Evolutionary conservation across 2,329 filamentous ascomycete species (phyloP).

Genomic region (Penicillium sclerotigenum): DNA sequence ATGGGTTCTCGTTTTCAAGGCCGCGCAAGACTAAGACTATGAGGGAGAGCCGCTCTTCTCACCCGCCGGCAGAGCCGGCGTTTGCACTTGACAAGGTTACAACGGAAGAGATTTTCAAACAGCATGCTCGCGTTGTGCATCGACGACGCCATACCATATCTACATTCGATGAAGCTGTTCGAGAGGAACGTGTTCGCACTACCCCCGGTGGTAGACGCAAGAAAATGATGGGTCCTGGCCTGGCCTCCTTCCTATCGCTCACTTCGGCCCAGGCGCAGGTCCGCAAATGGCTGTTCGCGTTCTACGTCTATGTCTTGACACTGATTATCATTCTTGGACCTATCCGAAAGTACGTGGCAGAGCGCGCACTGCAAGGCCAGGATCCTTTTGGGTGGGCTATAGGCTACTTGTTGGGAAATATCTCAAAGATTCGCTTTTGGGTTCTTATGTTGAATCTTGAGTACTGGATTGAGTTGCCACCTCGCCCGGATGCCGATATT

Average conservation of each 20-base stretch:
- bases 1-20: slow-evolving; percentile 27
- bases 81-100: slow-evolving; percentile 25
- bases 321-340: slow-evolving; percentile 64
- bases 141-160: slow-evolving; percentile 54
- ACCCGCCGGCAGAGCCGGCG: slow-evolving; percentile 13
- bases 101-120: slow-evolving; percentile 25
- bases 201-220: slow-evolving; percentile 66
- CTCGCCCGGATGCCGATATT: slow-evolving; percentile 31
- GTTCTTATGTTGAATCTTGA: slow-evolving; percentile 67
- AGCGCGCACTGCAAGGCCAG: slow-evolving; percentile 63
- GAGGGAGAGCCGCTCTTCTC: slow-evolving; percentile 18
- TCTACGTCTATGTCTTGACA: slow-evolving; percentile 70
- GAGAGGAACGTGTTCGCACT: slow-evolving; percentile 32
- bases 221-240: slow-evolving; percentile 60
- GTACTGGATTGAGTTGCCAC: slow-evolving; percentile 71
- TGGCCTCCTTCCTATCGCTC: slow-evolving; percentile 73
- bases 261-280: slow-evolving; percentile 72
- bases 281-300: slow-evolving; percentile 80
- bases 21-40: slow-evolving; percentile 35
- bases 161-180: slow-evolving; percentile 35
- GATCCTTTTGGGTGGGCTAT: slow-evolving; percentile 93
- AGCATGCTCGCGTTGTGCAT: slow-evolving; percentile 12
- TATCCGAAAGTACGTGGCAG: slow-evolving; percentile 66
- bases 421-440: slow-evolving; percentile 67
- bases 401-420: slow-evolving; percentile 80